A percentile compares a stretch with the other conserved stretches of the same genome.
phyloP scores from a whole-genome alignment of 345 rosid species.

The Eucalyptus erythrocorys region DNA sequence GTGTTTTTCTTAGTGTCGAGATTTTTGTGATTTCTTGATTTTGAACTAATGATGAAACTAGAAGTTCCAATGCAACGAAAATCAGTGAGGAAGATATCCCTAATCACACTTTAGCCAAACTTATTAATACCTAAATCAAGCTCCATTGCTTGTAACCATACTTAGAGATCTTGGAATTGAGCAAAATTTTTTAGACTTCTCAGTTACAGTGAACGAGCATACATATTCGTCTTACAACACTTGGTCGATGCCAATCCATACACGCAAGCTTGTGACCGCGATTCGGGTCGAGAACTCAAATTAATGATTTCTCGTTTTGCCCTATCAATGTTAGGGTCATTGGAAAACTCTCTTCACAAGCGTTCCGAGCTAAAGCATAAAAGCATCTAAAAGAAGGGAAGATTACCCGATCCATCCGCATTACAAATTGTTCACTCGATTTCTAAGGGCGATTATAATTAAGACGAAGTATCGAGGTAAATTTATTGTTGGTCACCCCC shows the following conservation, averaged over 20 bases:
- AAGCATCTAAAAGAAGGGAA: not conserved
- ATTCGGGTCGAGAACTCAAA: not conserved
- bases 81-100: not conserved
- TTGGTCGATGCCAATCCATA: not conserved
- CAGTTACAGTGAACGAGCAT: not conserved
- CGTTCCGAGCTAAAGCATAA: not conserved
- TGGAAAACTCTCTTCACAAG: not conserved
- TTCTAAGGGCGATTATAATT: not conserved
- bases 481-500: not conserved
- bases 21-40: not conserved
- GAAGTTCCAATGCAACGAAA: not conserved
- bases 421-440: not conserved
- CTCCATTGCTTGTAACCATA: not conserved
- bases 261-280: not conserved
- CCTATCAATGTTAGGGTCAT: not conserved
- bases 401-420: not conserved
- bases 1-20: not conserved
- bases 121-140: not conserved
- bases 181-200: not conserved
- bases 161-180: not conserved
- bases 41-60: not conserved
- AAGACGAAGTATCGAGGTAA: too few relatives aligned
- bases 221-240: not conserved
- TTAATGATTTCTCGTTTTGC: not conserved
- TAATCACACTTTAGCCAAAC: not conserved